These are phyloP conservation scores for Microthlaspi erraticum DNA, from an alignment of 345 rosid species.

Conservation along the genomic window DNA sequence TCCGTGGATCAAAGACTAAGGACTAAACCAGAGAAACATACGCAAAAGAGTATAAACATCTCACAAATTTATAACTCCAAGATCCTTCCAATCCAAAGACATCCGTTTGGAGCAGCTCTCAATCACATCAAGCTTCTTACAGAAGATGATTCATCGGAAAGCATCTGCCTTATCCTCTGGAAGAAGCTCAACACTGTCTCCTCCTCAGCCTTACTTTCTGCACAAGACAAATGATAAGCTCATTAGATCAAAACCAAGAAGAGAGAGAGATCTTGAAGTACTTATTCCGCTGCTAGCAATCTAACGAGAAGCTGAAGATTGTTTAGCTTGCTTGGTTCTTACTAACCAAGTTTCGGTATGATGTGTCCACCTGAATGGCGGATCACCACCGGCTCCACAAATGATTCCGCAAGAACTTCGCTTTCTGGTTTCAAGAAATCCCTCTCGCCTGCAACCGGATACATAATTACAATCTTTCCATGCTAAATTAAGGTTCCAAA, in stretches of 20 bases:
- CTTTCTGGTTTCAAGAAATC: constrained; percentile 54
- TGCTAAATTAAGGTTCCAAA: not conserved
- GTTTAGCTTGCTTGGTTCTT: not conserved
- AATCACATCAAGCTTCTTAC: constrained; percentile 36
- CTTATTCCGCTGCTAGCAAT: not conserved
- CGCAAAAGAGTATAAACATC: not conserved
- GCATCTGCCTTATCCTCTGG: constrained; percentile 38
- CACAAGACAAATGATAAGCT: constrained; percentile 8
- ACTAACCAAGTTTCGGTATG: constrained; percentile 58
- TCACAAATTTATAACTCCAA: not conserved
- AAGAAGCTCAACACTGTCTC: constrained; percentile 46
- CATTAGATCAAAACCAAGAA: constrained; percentile 9
- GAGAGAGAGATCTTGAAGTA: constrained; percentile 4
- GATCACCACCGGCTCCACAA: constrained; percentile 64
- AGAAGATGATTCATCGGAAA: constrained; percentile 29
- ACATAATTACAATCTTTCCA: constrained; percentile 2
- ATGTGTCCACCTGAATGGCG: constrained; percentile 55
- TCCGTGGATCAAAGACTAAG: not conserved
- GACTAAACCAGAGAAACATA: not conserved
- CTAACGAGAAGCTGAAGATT: not conserved
- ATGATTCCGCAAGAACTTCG: constrained; percentile 46
- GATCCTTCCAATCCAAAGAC: constrained; percentile 8
- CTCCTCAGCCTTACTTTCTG: constrained; percentile 46
- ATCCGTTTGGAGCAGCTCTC: not conserved
- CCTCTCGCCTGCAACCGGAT: constrained; percentile 51